Evolutionary conservation across 225 moss, liverwort and hornwort species (phyloP), one percentile per base, ranked within the genome.

Genomic region (Physcomitrellopsis africana): DNA sequence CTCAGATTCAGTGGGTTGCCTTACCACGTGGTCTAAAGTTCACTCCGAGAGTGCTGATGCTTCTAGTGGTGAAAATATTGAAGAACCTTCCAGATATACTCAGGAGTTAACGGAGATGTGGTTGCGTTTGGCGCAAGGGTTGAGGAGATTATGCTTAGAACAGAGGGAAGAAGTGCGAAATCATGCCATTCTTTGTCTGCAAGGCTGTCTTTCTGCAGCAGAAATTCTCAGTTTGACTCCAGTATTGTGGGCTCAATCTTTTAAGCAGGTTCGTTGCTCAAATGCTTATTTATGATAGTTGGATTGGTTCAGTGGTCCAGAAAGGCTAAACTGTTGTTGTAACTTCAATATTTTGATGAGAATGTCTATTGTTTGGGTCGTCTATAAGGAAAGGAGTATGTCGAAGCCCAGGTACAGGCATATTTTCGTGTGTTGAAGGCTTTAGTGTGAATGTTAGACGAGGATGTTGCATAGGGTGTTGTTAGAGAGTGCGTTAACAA

Each of bases 121-220:
- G 92, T 86, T 90, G 37, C 77, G 92, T 63, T 78, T 93, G 73
- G 86, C 89, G 9, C 86, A 89, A 72, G 88, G 83, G 5, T 63
- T 90, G 57, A 86, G 86, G 80, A 86, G 78, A 81, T 81, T 90
- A 17, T 93, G 92, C 66, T 72, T 86, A 66, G 92, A 93, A 55
- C 90, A 88, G 64, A 88, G 90, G 83, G 92, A 93, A 75, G 92
- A 90, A 86, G 90, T 93, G 47, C 88, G 92, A 29, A 93, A 93
- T 71, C 84, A 93, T 82, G 88, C 92, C 23, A 83, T 93, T 60
- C 63, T 86, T 54, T 86, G 81, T 64, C 82, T 93, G 81, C 92
- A 93, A 78, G 86, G 86, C 57, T 90, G 86, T 81, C 80, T 93
- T 18, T 78, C 82, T 24, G 81, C 88, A 53, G 89, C 88, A 60